phyloP scores from a whole-genome alignment of 176 grass and related monocot species.

The Cenchrus fungigraminus region DNA sequence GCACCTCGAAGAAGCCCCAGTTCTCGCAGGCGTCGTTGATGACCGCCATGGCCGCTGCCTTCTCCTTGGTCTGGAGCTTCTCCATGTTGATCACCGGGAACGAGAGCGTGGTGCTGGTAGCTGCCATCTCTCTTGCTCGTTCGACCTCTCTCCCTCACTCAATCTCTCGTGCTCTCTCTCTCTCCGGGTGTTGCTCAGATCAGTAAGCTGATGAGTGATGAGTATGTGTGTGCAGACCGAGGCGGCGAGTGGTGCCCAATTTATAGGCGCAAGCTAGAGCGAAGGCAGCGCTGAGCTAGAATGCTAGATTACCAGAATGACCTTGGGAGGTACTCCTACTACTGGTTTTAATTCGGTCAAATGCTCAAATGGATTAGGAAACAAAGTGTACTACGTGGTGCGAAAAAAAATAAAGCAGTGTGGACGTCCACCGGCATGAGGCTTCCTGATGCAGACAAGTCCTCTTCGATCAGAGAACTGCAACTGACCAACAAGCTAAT shows the following conservation, averaged over 20 bases:
- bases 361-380: neutral
- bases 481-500: neutral
- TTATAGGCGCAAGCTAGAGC: slow-evolving; percentile 50
- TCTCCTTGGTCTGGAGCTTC: slow-evolving; percentile 66
- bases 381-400: neutral
- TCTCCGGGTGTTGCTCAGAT: slow-evolving; percentile 14
- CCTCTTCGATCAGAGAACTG: neutral
- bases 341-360: neutral
- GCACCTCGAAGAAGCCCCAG: slow-evolving; percentile 99
- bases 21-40: slow-evolving; percentile 87
- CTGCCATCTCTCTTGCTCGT: slow-evolving; percentile 35
- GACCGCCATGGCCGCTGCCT: slow-evolving; percentile 57
- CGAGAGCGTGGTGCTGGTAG: neutral
- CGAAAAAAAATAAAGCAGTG: neutral
- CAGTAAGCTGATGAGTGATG: neutral
- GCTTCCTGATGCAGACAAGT: neutral
- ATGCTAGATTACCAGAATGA: neutral
- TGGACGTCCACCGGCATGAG: neutral
- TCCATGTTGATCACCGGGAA: slow-evolving; percentile 93
- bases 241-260: slow-evolving; percentile 36
- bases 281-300: neutral
- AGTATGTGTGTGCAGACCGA: slow-evolving; percentile 29
- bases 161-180: neutral
- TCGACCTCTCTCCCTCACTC: neutral
- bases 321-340: neutral